Conservation (phyloP, 129 eudicot genomes). For the Chrysanthemum makinoi region DNA sequence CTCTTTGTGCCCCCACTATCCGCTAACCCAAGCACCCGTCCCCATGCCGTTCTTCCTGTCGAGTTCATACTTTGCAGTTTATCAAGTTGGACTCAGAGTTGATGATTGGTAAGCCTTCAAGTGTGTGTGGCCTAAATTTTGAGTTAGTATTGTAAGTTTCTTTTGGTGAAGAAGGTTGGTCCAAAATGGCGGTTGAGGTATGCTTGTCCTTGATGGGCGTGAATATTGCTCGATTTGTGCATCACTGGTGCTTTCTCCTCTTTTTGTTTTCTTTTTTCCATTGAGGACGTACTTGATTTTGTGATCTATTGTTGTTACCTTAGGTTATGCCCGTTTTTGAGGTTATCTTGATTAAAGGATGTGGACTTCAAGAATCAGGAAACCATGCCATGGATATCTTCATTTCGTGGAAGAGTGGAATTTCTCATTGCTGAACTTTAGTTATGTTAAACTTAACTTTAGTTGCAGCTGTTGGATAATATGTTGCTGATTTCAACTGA, state of each 20-base stretch:
- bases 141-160: slow-evolving; percentile 21
- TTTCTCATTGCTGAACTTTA: slow-evolving; percentile 52
- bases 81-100: slow-evolving; percentile 20
- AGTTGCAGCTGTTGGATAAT: slow-evolving; percentile 75
- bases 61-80: slow-evolving; percentile 22
- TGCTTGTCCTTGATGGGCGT: slow-evolving; percentile 52
- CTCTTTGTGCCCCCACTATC: slow-evolving; percentile 10
- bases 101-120: slow-evolving; percentile 19
- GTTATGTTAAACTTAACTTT: slow-evolving; percentile 39
- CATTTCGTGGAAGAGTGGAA: slow-evolving; percentile 55
- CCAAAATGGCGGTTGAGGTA: slow-evolving; percentile 50
- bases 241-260: slow-evolving; percentile 37
- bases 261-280: slow-evolving; percentile 14
- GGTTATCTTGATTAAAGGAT: slow-evolving; percentile 50
- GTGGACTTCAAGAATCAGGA: slow-evolving; percentile 46
- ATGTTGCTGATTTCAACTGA: slow-evolving; percentile 80
- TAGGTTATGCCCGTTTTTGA: slow-evolving; percentile 54
- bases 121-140: slow-evolving; percentile 14
- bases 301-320: slow-evolving; percentile 64
- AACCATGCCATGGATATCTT: slow-evolving; percentile 42
- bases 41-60: background rate
- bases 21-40: slow-evolving; percentile 11
- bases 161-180: slow-evolving; percentile 34
- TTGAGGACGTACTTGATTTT: slow-evolving; percentile 52
- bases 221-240: slow-evolving; percentile 41